A percentile compares a stretch with the other conserved stretches of the same genome.
These are phyloP conservation scores for Beauveria varroae DNA, from an alignment of 2,329 filamentous ascomycete species.

Conservation along the genomic window DNA sequence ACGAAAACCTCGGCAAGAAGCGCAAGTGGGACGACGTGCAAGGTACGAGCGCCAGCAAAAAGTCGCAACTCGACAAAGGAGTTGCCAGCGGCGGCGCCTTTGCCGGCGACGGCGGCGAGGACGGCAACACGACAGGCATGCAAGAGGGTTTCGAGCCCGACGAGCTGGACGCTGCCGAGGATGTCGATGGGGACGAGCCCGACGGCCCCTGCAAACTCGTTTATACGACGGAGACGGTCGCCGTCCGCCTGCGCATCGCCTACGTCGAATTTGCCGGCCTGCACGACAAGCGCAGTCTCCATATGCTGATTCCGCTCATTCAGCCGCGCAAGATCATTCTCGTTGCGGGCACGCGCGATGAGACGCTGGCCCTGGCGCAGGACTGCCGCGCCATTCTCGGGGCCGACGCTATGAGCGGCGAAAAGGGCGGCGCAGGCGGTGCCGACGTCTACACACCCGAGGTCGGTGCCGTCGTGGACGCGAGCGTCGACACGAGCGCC, in stretches of 20 bases:
- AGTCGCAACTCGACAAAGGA: slow-evolving; percentile 41
- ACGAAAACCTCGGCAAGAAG: slow-evolving; percentile 77
- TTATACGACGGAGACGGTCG: slow-evolving; percentile 54
- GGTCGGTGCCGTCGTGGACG: slow-evolving; percentile 69
- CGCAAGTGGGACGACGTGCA: slow-evolving; percentile 76
- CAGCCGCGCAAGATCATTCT: slow-evolving; percentile 90
- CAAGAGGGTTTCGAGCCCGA: slow-evolving; percentile 38
- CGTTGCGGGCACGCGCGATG: slow-evolving; percentile 70
- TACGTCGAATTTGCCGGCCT: slow-evolving; percentile 89
- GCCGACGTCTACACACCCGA: slow-evolving; percentile 75
- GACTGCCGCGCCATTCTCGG: slow-evolving; percentile 67
- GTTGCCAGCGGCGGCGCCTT: slow-evolving; percentile 36
- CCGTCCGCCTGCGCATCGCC: slow-evolving; percentile 67
- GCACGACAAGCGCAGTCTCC: slow-evolving; percentile 87
- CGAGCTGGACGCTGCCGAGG: slow-evolving; percentile 52
- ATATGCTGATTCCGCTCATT: slow-evolving; percentile 91
- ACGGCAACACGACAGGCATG: slow-evolving; percentile 13
- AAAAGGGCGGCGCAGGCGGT: slow-evolving; percentile 28
- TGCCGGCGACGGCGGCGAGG: slow-evolving; percentile 26
- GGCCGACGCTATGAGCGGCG: slow-evolving; percentile 21
- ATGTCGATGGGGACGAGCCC: slow-evolving; percentile 42
- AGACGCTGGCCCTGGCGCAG: slow-evolving; percentile 69
- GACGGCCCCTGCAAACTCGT: slow-evolving; percentile 69
- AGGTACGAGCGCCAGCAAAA: slow-evolving; percentile 45
- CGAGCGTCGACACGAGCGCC: slow-evolving; percentile 94